Evolutionary conservation across 2,329 filamentous ascomycete genomes (phyloP).

Genomic region (Botryosphaeria dothidea): DNA sequence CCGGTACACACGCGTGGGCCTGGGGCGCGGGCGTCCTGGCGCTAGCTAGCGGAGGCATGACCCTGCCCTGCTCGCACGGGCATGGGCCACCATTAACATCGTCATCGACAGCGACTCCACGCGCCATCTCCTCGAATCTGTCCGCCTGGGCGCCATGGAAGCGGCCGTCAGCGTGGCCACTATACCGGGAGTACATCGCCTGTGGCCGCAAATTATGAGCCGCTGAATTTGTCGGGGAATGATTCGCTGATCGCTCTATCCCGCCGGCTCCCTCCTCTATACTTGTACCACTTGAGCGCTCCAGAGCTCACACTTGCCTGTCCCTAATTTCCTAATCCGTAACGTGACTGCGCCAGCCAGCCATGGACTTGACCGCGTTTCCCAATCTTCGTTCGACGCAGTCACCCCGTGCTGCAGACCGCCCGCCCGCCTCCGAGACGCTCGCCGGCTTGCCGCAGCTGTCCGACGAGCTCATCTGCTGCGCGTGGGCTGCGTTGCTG

Average conservation of each 20-base stretch:
- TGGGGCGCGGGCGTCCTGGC: neutral
- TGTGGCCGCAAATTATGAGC: conserved; percentile 14
- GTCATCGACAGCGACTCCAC: conserved; percentile 15
- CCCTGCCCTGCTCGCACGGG: conserved; percentile 1
- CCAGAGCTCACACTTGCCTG: neutral
- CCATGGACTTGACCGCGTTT: conserved; percentile 18
- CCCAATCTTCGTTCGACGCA: conserved; percentile 10
- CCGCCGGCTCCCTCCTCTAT: conserved; percentile 9
- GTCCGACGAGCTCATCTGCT: conserved; percentile 20
- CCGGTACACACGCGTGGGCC: neutral
- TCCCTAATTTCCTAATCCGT: conserved; percentile 15
- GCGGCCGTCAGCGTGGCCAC: neutral
- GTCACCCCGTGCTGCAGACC: neutral
- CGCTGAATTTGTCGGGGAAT: neutral
- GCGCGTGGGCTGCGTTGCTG: conserved; percentile 23
- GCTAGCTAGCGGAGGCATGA: neutral
- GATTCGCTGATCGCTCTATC: conserved; percentile 7
- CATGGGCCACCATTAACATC: conserved; percentile 9
- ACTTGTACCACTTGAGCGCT: conserved; percentile 10
- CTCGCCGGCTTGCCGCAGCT: conserved; percentile 4
- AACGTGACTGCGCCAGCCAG: neutral
- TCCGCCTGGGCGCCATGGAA: conserved; percentile 8
- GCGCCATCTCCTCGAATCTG: conserved; percentile 4
- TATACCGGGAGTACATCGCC: conserved; percentile 1
- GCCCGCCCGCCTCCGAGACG: conserved; percentile 1